A percentile compares a stretch with the other conserved stretches of the same genome.
phyloP scores from a whole-genome alignment of 2,329 filamentous ascomycete species.

The Curvularia spicifera region DNA sequence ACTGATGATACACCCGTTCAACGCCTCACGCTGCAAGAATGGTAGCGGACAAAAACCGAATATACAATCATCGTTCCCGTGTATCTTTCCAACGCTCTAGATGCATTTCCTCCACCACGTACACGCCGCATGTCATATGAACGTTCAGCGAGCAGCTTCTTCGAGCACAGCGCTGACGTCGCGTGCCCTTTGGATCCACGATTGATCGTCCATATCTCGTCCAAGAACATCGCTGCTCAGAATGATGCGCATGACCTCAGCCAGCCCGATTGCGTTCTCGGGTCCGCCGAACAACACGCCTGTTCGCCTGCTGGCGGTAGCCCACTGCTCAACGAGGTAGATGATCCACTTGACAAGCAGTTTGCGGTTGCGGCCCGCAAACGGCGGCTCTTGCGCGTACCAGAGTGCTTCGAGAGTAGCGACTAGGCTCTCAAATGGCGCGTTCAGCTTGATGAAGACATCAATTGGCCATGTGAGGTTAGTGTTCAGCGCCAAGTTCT shows the following conservation, averaged over 20 bases:
- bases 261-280: conserved; percentile 58
- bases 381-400: conserved; percentile 71
- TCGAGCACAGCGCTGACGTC: conserved; percentile 38
- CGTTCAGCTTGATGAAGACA: conserved; percentile 67
- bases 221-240: conserved; percentile 52
- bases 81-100: conserved; percentile 9
- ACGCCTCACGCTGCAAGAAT: conserved; percentile 41
- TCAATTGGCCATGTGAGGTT: conserved; percentile 66
- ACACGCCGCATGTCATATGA: background rate
- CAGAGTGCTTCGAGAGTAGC: conserved; percentile 69
- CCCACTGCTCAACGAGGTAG: conserved; percentile 68
- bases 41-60: conserved; percentile 20
- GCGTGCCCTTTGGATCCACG: conserved; percentile 41
- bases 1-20: conserved; percentile 35
- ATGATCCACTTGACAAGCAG: conserved; percentile 67
- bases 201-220: conserved; percentile 44
- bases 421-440: conserved; percentile 67
- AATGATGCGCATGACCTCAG: conserved; percentile 50
- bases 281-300: conserved; percentile 66
- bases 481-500: conserved; percentile 26
- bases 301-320: conserved; percentile 60
- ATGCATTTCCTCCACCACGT: background rate
- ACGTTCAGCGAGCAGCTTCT: conserved; percentile 36
- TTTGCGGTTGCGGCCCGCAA: conserved; percentile 62
- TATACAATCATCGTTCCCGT: conserved; percentile 18